Conservation (phyloP, 345 rosid genomes). For the Cardamine occulta region DNA sequence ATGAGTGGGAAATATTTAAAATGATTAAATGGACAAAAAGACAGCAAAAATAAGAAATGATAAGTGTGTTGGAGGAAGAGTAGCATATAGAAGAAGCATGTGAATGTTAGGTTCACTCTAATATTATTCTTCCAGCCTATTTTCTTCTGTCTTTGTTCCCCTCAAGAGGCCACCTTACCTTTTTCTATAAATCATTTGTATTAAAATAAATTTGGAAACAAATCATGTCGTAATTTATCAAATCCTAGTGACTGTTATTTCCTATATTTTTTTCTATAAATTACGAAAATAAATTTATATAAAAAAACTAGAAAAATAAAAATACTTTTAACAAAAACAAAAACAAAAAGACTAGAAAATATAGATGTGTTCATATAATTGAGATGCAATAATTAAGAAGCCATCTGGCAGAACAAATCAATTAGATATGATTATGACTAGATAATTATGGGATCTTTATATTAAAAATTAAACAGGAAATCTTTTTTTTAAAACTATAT, state of each 20-base stretch:
- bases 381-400: slow-evolving; percentile 13
- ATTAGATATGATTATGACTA: slow-evolving; percentile 25
- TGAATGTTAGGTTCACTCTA: slow-evolving; percentile 29
- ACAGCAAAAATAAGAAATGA: slow-evolving; percentile 38
- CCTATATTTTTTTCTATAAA: too few relatives aligned
- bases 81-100: slow-evolving; percentile 34
- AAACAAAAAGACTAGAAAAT: background rate
- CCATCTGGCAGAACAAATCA: slow-evolving; percentile 36
- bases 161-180: background rate
- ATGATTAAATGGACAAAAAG: slow-evolving; percentile 44
- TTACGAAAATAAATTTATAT: too few relatives aligned
- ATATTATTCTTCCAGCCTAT: slow-evolving; percentile 38
- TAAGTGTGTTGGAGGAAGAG: slow-evolving; percentile 35
- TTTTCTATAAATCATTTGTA: background rate
- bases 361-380: slow-evolving; percentile 2
- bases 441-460: slow-evolving; percentile 21
- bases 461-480: background rate
- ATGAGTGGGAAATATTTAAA: slow-evolving; percentile 24
- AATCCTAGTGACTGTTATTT: too few relatives aligned
- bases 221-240: background rate
- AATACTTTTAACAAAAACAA: background rate
- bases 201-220: background rate
- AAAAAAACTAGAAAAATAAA: background rate
- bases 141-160: slow-evolving; percentile 37
- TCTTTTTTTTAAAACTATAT: background rate